A percentile compares a stretch with the other conserved stretches of the same genome.
Evolutionary conservation across 2,329 filamentous ascomycete species (phyloP).

Genomic region (Fusarium devonianum): DNA sequence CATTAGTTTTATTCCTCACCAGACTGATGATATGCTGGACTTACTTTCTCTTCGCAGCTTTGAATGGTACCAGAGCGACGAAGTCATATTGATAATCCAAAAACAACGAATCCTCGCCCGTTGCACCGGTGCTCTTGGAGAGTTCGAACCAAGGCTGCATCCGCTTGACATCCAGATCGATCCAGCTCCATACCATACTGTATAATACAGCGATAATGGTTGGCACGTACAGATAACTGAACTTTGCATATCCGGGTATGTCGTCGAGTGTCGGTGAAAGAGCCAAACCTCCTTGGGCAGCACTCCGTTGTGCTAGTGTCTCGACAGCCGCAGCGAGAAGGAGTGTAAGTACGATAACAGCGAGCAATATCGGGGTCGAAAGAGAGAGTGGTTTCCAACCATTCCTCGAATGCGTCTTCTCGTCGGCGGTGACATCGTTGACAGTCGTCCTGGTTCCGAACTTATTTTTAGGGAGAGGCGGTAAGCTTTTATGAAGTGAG

Average conservation of each 20-base stretch:
- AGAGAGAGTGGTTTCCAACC: constrained; percentile 40
- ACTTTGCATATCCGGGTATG: constrained; percentile 46
- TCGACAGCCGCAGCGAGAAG: constrained; percentile 55
- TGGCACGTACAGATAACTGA: constrained; percentile 60
- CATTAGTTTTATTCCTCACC: no score
- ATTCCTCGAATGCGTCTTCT: fast-evolving
- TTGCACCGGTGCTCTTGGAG: constrained; percentile 54
- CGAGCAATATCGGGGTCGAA: constrained; percentile 46
- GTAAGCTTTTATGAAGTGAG: constrained; percentile 14
- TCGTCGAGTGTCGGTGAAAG: constrained; percentile 36
- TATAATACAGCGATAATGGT: constrained; percentile 63
- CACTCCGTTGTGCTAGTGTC: constrained; percentile 50
- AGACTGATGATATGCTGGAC: constrained; percentile 51
- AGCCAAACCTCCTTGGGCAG: constrained; percentile 50
- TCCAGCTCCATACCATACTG: constrained; percentile 65
- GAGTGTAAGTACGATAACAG: constrained; percentile 48
- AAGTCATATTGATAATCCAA: constrained; percentile 60
- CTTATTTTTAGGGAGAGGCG: constrained; percentile 4
- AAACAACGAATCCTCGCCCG: constrained; percentile 55
- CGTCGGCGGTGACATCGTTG: not conserved
- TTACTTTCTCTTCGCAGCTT: constrained; percentile 39
- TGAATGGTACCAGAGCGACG: constrained; percentile 44
- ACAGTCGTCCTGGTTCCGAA: not conserved
- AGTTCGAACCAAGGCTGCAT: constrained; percentile 68
- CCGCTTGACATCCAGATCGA: constrained; percentile 65